Evolutionary conservation across 2,329 filamentous ascomycete species (phyloP).

Genomic region (Diaporthe helianthi): DNA sequence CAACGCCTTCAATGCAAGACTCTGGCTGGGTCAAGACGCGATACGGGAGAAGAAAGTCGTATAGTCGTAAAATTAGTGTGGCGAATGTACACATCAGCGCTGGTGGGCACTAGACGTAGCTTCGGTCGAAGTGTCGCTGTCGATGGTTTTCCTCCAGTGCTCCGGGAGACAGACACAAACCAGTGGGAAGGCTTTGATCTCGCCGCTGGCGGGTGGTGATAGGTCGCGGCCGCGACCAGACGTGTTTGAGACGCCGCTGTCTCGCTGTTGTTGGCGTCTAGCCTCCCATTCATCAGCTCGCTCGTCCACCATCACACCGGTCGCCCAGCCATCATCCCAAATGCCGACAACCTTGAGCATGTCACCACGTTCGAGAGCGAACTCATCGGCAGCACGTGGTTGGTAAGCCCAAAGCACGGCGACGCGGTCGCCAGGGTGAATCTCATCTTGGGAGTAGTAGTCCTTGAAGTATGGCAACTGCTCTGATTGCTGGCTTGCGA

Average conservation of each 20-base stretch:
- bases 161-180: slow-evolving; percentile 95
- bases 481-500: slow-evolving; percentile 91
- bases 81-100: background rate
- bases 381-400: slow-evolving; percentile 91
- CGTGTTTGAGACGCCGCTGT: slow-evolving; percentile 90
- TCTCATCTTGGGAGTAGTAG: slow-evolving; percentile 97
- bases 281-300: slow-evolving; percentile 89
- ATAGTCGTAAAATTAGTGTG: slow-evolving; percentile 31
- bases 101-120: slow-evolving; percentile 57
- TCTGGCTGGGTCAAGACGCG: slow-evolving; percentile 33
- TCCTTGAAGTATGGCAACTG: slow-evolving; percentile 97
- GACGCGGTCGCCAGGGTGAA: slow-evolving; percentile 88
- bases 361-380: slow-evolving; percentile 89
- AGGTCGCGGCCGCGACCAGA: slow-evolving; percentile 64
- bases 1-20: slow-evolving; percentile 25
- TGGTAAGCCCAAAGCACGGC: slow-evolving; percentile 96
- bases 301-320: slow-evolving; percentile 83
- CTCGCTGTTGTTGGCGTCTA: slow-evolving; percentile 77
- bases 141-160: slow-evolving; percentile 96
- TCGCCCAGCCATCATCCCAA: slow-evolving; percentile 99
- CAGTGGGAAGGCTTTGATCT: slow-evolving; percentile 97
- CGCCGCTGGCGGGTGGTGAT: slow-evolving; percentile 73
- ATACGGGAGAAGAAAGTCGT: slow-evolving; percentile 38
- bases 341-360: slow-evolving; percentile 99
- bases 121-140: slow-evolving; percentile 80